Evolutionary conservation across 768 basidiomycete species (phyloP), one percentile per base, ranked within the genome.

Genomic region (Lactarius vividus): DNA sequence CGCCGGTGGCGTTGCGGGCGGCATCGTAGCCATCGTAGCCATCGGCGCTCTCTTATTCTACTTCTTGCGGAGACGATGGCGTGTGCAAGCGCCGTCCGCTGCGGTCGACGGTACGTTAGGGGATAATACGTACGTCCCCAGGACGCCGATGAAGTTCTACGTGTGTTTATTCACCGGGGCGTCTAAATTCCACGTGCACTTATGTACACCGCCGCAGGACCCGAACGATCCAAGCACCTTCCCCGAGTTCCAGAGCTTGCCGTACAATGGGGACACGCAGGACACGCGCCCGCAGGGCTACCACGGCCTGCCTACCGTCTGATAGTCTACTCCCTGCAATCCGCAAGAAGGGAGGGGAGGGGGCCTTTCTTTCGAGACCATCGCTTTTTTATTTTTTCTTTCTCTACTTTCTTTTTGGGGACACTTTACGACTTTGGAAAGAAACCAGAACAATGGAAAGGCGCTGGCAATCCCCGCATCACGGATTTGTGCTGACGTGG

Each of bases 211-310:
- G 37, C 16, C n/a, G 3, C 46, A 66, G 65, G n/a, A 66, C 39
- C 65, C 65, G 39, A 52, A 52, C 33, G 65, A 66, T 7, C 56
- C 65, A 7, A 42, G 49, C 16, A 66, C 65, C 18, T 66, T 16
- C 56, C 61, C 65, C 1, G 60, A 55, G 26, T 58, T 26, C 31
- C 60, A 58, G 20, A 13, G 16, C 29, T 2, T 9, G 18, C 35
- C 2, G 11, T 13, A 37, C 35, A 11, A 37, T 1, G 29, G 8
- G 18, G 53, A 28, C 23, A 20, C 28, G 23, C 49, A 59, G 31
- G 42, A 10, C 31, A 16, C 57, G 7, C 49, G 9, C 2, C n/a
- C 39, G 4, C 46, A 23, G 6, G 54, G 54, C 4, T 64, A 64
- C 31, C 57, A 54, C 15, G 57, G 63, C 23, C 18, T 64, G 9